Base-by-base conservation (phyloP, 768 basidiomycete species). In the Sporobolomyces phaffii region DNA sequence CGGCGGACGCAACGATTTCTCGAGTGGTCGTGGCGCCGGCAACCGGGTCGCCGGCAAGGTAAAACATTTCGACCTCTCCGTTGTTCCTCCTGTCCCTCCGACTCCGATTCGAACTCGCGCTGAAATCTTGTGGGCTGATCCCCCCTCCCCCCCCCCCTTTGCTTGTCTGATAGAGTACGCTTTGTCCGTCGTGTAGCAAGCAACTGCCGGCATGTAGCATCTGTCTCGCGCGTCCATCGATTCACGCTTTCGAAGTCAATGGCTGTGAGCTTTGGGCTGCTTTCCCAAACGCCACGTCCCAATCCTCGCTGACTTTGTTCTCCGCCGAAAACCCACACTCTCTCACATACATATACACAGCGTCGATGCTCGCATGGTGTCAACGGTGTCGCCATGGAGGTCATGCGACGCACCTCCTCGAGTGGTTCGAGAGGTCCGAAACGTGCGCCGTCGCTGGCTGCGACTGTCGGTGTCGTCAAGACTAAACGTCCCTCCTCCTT, bases 141-240 rank as follows among this genome's bases (percentile, higher is more conserved):
- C 18, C 29, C 6, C 13, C 28, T 51, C 28, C 29, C 34, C 31
- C 3, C 22, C 33, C 13, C 14, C 28, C 29, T 29, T 53, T 8
- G 24, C 20, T 20, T 22, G 18, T 31, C 3, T 22, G 26, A 15
- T 20, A 71, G 70, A 51, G 62, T 7, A 64, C 70, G 1, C 8
- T 64, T 4, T 72, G 66, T 26, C 70, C 70, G 1, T 65, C 63
- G 2, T 72, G 70, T 56, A 60, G 63, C 47, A 72, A 72, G 31
- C 63, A 65, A 40, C 60, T 72, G 0, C 70, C 70, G 3, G 66
- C 62, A 2, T 72, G 70, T 51, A 62, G 59, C n/a, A 43, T 72
- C 49, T 72, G 70, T 48, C 47, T 72, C 33, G 34, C 49, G 2
- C 59, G 66, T 1, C 63, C 70, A 0, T 68, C 66, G 13, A 34